Conservation (phyloP, 495 filamentous ascomycete genomes). For the Letharia columbiana region DNA sequence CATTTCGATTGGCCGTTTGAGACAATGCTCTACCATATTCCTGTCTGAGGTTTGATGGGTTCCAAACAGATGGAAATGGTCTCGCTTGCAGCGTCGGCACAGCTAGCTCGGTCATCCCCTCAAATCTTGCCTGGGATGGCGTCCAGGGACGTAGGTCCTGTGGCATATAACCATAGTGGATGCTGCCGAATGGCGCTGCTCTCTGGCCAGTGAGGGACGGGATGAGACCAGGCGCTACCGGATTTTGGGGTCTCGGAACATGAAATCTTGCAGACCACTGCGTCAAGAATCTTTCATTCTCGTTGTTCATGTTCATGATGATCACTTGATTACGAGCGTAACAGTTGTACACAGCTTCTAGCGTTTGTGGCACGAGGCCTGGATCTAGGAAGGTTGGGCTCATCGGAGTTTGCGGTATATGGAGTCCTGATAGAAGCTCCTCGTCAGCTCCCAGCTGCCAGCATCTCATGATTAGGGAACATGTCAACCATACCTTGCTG, state of each 20-base stretch:
- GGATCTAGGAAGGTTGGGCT: slow-evolving; percentile 20
- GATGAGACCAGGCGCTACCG: background rate
- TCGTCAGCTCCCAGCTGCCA: background rate
- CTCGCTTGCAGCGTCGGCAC: background rate
- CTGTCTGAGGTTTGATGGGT: background rate
- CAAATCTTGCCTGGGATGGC: background rate
- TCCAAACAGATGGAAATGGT: no score
- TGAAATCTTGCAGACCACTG: slow-evolving; percentile 6
- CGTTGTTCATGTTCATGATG: slow-evolving; percentile 7
- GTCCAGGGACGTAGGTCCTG: background rate
- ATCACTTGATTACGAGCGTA: slow-evolving; percentile 12
- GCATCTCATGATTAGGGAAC: no score
- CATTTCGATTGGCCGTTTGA: background rate
- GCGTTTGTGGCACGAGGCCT: slow-evolving; percentile 10
- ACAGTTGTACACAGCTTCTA: slow-evolving; percentile 8
- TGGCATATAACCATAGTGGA: slow-evolving; percentile 4
- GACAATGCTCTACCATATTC: background rate
- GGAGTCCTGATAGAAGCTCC: background rate
- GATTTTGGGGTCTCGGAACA: slow-evolving; percentile 1
- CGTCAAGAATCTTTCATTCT: slow-evolving; percentile 12
- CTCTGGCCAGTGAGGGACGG: background rate
- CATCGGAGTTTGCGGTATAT: slow-evolving; percentile 16
- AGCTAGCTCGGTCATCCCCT: background rate
- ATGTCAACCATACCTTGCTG: background rate
- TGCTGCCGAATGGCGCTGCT: background rate